A percentile compares a stretch with the other conserved stretches of the same genome.
Conservation (phyloP, 2,329 filamentous ascomycete species). For the Aspergillus floridensis region DNA sequence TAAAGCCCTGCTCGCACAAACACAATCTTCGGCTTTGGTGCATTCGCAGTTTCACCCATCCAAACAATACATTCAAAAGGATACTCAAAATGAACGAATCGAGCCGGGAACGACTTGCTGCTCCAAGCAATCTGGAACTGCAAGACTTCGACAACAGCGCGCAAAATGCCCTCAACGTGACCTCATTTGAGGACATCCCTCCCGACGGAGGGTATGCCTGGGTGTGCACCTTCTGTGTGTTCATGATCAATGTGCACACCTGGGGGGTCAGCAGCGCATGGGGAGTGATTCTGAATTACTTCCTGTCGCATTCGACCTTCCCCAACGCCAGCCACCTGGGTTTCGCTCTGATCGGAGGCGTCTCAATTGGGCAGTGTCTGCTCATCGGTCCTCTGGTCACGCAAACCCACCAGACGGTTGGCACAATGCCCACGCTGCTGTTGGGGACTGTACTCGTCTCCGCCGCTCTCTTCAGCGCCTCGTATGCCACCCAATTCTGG, state of each 20-base stretch:
- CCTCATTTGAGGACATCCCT: slow-evolving; percentile 9
- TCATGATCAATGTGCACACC: slow-evolving; percentile 32
- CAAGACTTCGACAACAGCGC: too few relatives aligned
- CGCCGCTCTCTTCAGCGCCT: background rate
- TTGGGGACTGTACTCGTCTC: background rate
- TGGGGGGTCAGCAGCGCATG: slow-evolving; percentile 37
- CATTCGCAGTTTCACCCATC: too few relatives aligned
- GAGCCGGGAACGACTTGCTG: too few relatives aligned
- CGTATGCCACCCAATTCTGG: background rate
- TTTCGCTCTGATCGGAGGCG: background rate
- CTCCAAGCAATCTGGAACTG: too few relatives aligned
- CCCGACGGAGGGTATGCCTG: slow-evolving; percentile 36
- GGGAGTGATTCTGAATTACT: slow-evolving; percentile 46
- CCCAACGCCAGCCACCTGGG: slow-evolving; percentile 13
- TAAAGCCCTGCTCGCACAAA: too few relatives aligned
- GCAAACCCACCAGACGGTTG: background rate
- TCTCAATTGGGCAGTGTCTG: background rate
- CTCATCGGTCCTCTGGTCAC: background rate
- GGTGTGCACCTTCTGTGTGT: slow-evolving; percentile 25
- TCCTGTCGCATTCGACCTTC: slow-evolving; percentile 33
- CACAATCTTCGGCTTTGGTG: too few relatives aligned
- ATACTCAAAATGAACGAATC: too few relatives aligned
- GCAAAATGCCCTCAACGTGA: background rate
- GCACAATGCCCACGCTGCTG: background rate
- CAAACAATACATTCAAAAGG: too few relatives aligned